Base-by-base conservation (phyloP, 129 eudicot genomes). In the Flaveria robusta region DNA sequence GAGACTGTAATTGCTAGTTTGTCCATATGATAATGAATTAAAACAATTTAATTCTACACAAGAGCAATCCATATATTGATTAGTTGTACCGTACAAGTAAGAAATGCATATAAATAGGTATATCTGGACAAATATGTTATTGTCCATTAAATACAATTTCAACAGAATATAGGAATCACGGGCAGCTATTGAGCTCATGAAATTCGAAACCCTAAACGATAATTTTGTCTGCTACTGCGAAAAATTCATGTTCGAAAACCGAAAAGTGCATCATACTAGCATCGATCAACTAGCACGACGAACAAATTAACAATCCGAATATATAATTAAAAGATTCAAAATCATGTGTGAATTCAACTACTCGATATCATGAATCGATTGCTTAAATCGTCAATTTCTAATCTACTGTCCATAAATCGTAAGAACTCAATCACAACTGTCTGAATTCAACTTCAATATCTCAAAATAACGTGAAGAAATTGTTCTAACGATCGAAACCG, bases 101-200 rank as follows among this genome's bases (percentile, higher is more conserved):
- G 26, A 6, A 3, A 46, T 20, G 72, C 77, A 60, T 69, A 16
- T 68, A 54, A 24, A 15, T 41, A 7, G 20, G 23, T 74, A 76
- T 41, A 68, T 68, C 16, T 24, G 34, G 63, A 77, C 74, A 77
- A 76, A 69, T 47, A 24, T 56, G 81, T 77, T 71, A 39, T 52
- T 76, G 14, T 75, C 52, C 39, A n/a, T 9, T 6, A 64, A 51
- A 68, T 55, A 23, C 68, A 46, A 18, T 41, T 59, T 74, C 49
- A 29, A 64, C 10, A 12, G 64, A 68, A 68, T 49, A 64, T n/a
- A 64, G 65, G 68, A 42, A 55, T 77, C 81, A 77, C 75, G 77
- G 71, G 76, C 42, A 9, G 50, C 23, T 19, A 75, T 27, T 19
- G 5, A 72, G 76, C 64, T 72, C 41, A 49, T 64, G 12, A 41